phyloP scores from a whole-genome alignment of 208 protist species.

The Leishmania braziliensis region DNA sequence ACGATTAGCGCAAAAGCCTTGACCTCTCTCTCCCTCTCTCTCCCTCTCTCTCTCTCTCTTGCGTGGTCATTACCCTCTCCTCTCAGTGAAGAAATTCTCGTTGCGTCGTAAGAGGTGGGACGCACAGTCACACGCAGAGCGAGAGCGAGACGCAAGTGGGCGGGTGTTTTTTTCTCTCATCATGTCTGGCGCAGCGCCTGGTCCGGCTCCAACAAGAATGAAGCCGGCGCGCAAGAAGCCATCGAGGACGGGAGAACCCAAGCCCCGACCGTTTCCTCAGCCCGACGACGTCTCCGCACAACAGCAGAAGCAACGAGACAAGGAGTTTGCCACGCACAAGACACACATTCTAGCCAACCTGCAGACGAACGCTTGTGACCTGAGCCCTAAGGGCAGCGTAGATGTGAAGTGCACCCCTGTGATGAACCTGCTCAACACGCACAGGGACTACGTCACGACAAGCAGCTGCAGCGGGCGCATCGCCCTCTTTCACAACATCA shows the following conservation, averaged over 20 bases:
- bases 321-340: constrained; percentile 78
- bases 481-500: constrained; percentile 79
- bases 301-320: constrained; percentile 52
- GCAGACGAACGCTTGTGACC: constrained; percentile 64
- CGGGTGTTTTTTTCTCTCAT: background rate
- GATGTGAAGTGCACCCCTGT: constrained; percentile 77
- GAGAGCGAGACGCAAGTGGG: background rate
- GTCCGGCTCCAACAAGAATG: constrained; percentile 10
- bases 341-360: constrained; percentile 64
- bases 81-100: background rate
- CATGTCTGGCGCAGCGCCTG: background rate
- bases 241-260: background rate
- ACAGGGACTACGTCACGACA: constrained; percentile 83
- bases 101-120: background rate
- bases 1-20: background rate
- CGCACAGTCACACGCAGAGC: no score
- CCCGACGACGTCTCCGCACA: constrained; percentile 8
- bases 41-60: background rate
- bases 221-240: constrained; percentile 41
- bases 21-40: background rate
- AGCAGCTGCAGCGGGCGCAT: constrained; percentile 92
- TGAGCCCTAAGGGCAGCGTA: constrained; percentile 74
- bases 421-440: constrained; percentile 75
- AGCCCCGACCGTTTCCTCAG: background rate
- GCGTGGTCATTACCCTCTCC: background rate